These are phyloP conservation scores for Leptographium galeiforme DNA, from an alignment of 2,329 filamentous ascomycete genomes.

Conservation along the genomic window DNA sequence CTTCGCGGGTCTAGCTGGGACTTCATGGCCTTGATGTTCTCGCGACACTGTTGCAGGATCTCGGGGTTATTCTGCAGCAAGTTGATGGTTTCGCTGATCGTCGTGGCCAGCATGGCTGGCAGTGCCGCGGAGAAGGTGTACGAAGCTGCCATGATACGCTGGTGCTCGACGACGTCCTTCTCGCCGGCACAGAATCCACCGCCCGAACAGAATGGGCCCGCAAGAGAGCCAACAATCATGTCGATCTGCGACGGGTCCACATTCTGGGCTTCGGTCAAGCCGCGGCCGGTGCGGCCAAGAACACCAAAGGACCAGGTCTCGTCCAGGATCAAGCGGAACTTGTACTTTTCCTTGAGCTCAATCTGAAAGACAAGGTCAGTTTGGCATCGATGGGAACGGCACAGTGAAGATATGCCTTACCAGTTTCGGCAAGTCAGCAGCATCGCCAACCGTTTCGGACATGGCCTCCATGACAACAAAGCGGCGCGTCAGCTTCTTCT, in stretches of 20 bases:
- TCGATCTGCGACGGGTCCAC: constrained; percentile 88
- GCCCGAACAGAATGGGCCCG: constrained; percentile 79
- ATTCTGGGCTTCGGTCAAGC: constrained; percentile 90
- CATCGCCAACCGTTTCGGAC: constrained; percentile 83
- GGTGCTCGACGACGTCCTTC: constrained; percentile 86
- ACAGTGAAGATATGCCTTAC: constrained; percentile 30
- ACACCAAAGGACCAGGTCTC: constrained; percentile 97
- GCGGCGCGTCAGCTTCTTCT: constrained; percentile 76
- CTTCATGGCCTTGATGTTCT: constrained; percentile 76
- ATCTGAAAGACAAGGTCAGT: constrained; percentile 35
- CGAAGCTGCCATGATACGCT: constrained; percentile 80
- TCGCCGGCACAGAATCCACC: constrained; percentile 93
- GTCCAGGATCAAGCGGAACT: constrained; percentile 93
- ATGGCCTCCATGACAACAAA: constrained; percentile 95
- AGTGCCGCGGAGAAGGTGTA: constrained; percentile 95
- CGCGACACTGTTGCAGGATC: constrained; percentile 62
- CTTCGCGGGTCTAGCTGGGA: constrained; percentile 82
- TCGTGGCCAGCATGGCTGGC: constrained; percentile 89
- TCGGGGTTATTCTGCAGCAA: constrained; percentile 80
- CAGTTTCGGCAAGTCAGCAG: constrained; percentile 71
- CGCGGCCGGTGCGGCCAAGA: constrained; percentile 78
- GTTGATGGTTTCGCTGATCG: constrained; percentile 78
- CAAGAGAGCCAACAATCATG: constrained; percentile 91
- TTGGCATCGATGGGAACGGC: neutral
- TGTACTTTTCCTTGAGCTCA: constrained; percentile 90